A percentile compares a stretch with the other conserved stretches of the same genome.
Evolutionary conservation across 768 basidiomycete species (phyloP).

Genomic region (Leccinellum albellum): DNA sequence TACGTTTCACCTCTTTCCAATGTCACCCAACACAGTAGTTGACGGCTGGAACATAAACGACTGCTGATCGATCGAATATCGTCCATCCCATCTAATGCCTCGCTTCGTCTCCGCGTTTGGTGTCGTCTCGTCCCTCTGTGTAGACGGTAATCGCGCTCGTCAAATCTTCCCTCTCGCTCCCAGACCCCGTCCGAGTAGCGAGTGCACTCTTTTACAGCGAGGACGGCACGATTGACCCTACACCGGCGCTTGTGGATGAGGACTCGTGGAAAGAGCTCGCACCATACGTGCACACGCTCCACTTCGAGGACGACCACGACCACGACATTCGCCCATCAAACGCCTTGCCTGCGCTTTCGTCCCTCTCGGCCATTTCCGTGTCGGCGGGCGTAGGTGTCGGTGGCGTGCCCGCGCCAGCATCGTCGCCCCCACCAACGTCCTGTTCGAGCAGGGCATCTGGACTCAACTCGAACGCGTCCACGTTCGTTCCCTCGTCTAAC

Average conservation of each 20-base stretch:
- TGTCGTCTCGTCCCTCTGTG: not conserved
- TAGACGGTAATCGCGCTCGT: slow-evolving; percentile 27
- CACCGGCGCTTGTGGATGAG: slow-evolving; percentile 25
- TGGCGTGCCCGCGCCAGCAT: not conserved
- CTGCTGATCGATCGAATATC: not conserved
- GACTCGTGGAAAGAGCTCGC: slow-evolving; percentile 33
- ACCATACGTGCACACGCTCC: slow-evolving; percentile 28
- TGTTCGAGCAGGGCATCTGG: not conserved
- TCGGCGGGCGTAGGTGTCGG: not conserved
- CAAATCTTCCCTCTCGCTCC: slow-evolving; percentile 21
- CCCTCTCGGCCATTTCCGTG: slow-evolving; percentile 6
- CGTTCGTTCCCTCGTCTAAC: slow-evolving; percentile 21
- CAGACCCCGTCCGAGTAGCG: slow-evolving; percentile 17
- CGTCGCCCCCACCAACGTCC: not conserved
- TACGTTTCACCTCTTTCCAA: slow-evolving; percentile 8
- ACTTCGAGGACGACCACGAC: slow-evolving; percentile 28
- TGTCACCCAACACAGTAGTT: not conserved
- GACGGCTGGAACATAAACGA: not conserved
- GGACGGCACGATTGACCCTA: slow-evolving; percentile 27
- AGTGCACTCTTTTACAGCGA: slow-evolving; percentile 30
- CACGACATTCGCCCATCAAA: slow-evolving; percentile 7
- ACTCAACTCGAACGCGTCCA: slow-evolving; percentile 23
- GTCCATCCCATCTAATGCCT: not conserved
- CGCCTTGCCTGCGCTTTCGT: slow-evolving; percentile 10
- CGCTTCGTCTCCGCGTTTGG: not conserved